A percentile compares a stretch with the other conserved stretches of the same genome.
Evolutionary conservation across 2,329 filamentous ascomycete species (phyloP).

Genomic region (Seiridium cupressi): DNA sequence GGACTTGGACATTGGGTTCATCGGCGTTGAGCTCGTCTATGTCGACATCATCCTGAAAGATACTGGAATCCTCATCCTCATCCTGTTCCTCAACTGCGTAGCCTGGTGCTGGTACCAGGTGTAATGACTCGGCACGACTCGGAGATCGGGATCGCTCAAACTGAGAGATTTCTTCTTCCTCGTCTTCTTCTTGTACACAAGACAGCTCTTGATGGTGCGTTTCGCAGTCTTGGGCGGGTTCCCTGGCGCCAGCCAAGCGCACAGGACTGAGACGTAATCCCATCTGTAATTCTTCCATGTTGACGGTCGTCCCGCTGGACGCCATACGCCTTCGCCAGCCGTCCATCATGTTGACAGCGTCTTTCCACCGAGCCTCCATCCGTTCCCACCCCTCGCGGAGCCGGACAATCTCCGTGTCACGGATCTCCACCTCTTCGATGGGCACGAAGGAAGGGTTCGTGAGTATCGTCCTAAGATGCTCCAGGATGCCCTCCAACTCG

Average conservation of each 20-base stretch:
- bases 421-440: slow-evolving; percentile 88
- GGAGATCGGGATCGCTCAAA: slow-evolving; percentile 19
- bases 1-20: slow-evolving; percentile 29
- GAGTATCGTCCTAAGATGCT: slow-evolving; percentile 78
- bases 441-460: slow-evolving; percentile 97
- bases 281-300: slow-evolving; percentile 66
- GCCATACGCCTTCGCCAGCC: slow-evolving; percentile 85
- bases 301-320: slow-evolving; percentile 66
- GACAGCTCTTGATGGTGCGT: slow-evolving; percentile 35
- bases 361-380: slow-evolving; percentile 88
- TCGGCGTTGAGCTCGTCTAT: slow-evolving; percentile 29
- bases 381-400: slow-evolving; percentile 86
- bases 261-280: slow-evolving; percentile 64
- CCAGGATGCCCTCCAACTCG: slow-evolving; percentile 75
- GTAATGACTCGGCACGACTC: slow-evolving; percentile 35
- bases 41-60: slow-evolving; percentile 39
- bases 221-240: slow-evolving; percentile 34
- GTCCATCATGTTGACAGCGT: slow-evolving; percentile 87
- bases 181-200: slow-evolving; percentile 35
- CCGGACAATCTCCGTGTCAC: slow-evolving; percentile 85
- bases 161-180: slow-evolving; percentile 38
- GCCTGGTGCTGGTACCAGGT: slow-evolving; percentile 35
- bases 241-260: slow-evolving; percentile 50
- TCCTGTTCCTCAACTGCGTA: slow-evolving; percentile 26
- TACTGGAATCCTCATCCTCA: slow-evolving; percentile 29